A percentile compares a stretch with the other conserved stretches of the same genome.
Evolutionary conservation across 164 flowering plant species (phyloP).

Genomic region (Taxillus chinensis): DNA sequence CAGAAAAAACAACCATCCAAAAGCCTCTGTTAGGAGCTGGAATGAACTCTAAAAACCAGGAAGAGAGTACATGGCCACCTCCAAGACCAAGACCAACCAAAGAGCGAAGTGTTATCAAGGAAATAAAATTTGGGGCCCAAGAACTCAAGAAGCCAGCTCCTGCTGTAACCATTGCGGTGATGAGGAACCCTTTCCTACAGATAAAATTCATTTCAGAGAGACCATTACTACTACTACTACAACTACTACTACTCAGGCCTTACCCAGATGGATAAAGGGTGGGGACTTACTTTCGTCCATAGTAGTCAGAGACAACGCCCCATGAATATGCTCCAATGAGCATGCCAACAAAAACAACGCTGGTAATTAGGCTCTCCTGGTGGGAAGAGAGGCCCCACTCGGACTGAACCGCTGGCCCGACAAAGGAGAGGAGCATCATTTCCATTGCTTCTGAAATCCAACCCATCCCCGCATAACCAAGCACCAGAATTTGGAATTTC

Average conservation of each 20-base stretch:
- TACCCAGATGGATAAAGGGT: background rate
- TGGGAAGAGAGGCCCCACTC: conserved; percentile 71
- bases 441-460: conserved; percentile 93
- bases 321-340: conserved; percentile 78
- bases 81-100: conserved; percentile 83
- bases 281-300: conserved; percentile 56
- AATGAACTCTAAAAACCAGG: conserved; percentile 82
- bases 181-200: conserved; percentile 64
- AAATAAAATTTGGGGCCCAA: conserved; percentile 53
- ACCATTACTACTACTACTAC: no score
- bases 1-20: conserved; percentile 75
- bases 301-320: conserved; percentile 78
- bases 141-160: conserved; percentile 63
- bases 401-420: conserved; percentile 74
- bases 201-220: background rate
- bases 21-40: conserved; percentile 77
- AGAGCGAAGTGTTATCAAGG: conserved; percentile 48
- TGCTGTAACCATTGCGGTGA: conserved; percentile 55
- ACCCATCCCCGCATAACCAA: conserved; percentile 83
- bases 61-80: conserved; percentile 75
- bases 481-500: conserved; percentile 58
- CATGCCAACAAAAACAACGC: conserved; percentile 88
- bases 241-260: no score
- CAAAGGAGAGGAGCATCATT: conserved; percentile 87
- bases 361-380: conserved; percentile 67